Evolutionary conservation across 768 basidiomycete genomes (phyloP).

Genomic region (Russula virescens): DNA sequence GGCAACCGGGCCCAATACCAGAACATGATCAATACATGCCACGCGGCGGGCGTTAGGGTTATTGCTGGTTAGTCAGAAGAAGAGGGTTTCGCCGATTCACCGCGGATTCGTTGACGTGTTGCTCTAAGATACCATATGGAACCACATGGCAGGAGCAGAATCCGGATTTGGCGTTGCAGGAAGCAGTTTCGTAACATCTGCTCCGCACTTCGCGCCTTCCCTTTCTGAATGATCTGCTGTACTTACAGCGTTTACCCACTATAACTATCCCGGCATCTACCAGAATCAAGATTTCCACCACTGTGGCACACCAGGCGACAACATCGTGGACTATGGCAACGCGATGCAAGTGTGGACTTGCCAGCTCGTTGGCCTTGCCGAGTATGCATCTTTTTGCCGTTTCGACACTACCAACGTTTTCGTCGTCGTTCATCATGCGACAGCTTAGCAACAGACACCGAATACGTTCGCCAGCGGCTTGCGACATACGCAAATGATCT

Average conservation of each 20-base stretch:
- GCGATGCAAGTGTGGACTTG: slow-evolving; percentile 45
- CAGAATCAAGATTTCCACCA: slow-evolving; percentile 51
- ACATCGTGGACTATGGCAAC: slow-evolving; percentile 51
- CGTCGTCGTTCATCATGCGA: neutral
- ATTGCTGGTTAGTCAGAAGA: slow-evolving; percentile 32
- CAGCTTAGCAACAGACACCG: slow-evolving; percentile 58
- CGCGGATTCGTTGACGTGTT: slow-evolving; percentile 26
- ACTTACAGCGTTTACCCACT: slow-evolving; percentile 41
- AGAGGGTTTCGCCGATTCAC: neutral
- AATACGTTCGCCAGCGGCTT: slow-evolving; percentile 48
- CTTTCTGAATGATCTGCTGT: neutral
- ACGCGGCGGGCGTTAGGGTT: slow-evolving; percentile 36
- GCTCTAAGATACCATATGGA: slow-evolving; percentile 46
- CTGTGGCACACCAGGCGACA: slow-evolving; percentile 49
- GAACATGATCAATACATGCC: slow-evolving; percentile 37
- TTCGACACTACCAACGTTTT: neutral
- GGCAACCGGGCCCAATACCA: slow-evolving; percentile 50
- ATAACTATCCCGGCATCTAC: slow-evolving; percentile 33
- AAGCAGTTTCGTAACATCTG: slow-evolving; percentile 2
- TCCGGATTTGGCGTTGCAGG: slow-evolving; percentile 33
- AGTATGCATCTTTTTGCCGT: slow-evolving; percentile 29
- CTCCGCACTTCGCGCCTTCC: too few relatives aligned
- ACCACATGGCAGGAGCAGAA: slow-evolving; percentile 55
- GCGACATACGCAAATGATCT: slow-evolving; percentile 57
- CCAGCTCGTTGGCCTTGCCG: slow-evolving; percentile 36